phyloP scores from a whole-genome alignment of 345 rosid species.

The Populus deltoides region DNA sequence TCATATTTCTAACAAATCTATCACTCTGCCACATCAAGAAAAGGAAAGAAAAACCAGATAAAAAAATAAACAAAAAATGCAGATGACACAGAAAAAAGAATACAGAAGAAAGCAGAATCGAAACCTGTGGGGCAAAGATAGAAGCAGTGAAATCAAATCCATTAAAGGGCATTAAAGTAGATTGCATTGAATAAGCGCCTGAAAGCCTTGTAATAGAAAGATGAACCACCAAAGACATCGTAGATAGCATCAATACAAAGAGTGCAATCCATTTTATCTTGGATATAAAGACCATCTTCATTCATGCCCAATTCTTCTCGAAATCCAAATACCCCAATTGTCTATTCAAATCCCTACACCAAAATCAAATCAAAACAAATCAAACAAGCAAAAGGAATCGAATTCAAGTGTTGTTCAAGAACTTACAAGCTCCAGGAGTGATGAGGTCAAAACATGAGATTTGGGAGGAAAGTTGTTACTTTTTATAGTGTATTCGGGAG shows the following conservation, averaged over 20 bases:
- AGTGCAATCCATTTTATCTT: conserved; percentile 89
- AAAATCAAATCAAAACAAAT: not conserved
- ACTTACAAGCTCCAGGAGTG: not conserved
- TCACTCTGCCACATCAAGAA: conserved; percentile 38
- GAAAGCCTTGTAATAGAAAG: conserved; percentile 81
- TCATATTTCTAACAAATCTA: conserved; percentile 39
- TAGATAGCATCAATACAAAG: conserved; percentile 62
- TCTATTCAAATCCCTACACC: conserved; percentile 7
- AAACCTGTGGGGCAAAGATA: not conserved
- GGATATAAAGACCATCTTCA: conserved; percentile 70
- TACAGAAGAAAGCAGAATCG: conserved; percentile 36
- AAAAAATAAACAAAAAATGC: not conserved
- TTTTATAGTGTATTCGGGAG: not conserved
- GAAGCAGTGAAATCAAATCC: conserved; percentile 36
- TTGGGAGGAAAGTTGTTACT: not conserved
- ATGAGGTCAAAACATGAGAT: not conserved
- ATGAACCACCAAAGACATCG: conserved; percentile 75
- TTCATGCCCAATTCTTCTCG: conserved; percentile 8
- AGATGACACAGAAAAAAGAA: not conserved
- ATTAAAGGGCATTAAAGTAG: conserved; percentile 35
- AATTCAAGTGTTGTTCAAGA: not conserved
- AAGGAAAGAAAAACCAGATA: conserved; percentile 1
- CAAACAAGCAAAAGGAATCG: not conserved
- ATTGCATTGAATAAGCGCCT: conserved; percentile 45
- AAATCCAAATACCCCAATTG: not conserved